A percentile compares a stretch with the other conserved stretches of the same genome.
phyloP scores from a whole-genome alignment of 2,329 filamentous ascomycete genomes.

The Penicillium palitans region DNA sequence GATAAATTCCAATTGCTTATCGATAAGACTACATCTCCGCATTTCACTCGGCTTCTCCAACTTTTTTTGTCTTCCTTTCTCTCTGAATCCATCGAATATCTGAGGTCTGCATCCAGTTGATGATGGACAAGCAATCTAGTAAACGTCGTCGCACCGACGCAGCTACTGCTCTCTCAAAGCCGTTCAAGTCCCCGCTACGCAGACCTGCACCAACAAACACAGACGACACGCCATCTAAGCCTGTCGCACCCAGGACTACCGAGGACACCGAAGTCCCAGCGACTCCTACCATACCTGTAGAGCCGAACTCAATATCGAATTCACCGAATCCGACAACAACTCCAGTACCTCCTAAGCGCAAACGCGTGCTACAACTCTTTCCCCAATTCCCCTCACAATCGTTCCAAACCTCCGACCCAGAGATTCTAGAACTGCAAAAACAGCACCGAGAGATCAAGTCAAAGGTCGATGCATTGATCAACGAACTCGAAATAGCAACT shows the following conservation, averaged over 20 bases:
- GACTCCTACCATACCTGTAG: neutral
- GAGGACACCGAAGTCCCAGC: neutral
- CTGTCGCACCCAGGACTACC: neutral
- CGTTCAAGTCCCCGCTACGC: slow-evolving; percentile 70
- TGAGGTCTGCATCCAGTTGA: neutral
- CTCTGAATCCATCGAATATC: neutral
- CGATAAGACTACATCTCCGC: slow-evolving; percentile 16
- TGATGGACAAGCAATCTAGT: slow-evolving; percentile 38
- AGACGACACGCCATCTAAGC: slow-evolving; percentile 14
- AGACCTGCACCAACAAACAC: slow-evolving; percentile 34
- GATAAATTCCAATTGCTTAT: slow-evolving; percentile 18
- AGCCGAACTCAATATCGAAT: neutral
- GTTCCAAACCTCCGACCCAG: slow-evolving; percentile 23
- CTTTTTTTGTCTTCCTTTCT: neutral
- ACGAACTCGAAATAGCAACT: slow-evolving; percentile 51
- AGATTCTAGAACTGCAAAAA: slow-evolving; percentile 38
- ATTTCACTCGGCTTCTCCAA: slow-evolving; percentile 1
- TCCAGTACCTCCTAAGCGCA: slow-evolving; percentile 1
- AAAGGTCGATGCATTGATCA: slow-evolving; percentile 33
- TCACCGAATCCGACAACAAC: slow-evolving; percentile 6
- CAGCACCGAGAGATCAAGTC: slow-evolving; percentile 36
- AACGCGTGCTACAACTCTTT: slow-evolving; percentile 10
- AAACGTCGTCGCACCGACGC: slow-evolving; percentile 67
- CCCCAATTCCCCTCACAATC: slow-evolving; percentile 13
- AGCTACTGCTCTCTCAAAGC: slow-evolving; percentile 62